phyloP scores from a whole-genome alignment of 139 green algal genomes.

The Haematococcus lacustris region DNA sequence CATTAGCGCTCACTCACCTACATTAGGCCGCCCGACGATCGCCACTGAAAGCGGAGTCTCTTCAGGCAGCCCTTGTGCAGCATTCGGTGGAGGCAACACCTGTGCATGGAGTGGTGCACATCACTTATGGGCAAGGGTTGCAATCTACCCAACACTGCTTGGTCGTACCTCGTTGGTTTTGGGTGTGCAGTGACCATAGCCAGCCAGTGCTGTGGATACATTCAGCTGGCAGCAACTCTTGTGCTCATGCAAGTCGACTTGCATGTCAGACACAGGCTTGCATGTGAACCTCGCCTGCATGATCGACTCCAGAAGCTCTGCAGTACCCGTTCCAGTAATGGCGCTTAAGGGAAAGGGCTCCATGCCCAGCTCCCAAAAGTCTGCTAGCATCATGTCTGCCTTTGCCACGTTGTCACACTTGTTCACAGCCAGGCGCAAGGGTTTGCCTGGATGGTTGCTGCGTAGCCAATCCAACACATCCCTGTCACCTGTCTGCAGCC shows the following conservation, averaged over 20 bases:
- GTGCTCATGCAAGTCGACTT: background rate
- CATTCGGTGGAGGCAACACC: constrained; percentile 31
- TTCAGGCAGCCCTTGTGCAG: constrained; percentile 23
- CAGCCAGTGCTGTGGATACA: background rate
- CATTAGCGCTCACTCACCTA: constrained; percentile 39
- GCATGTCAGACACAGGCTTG: background rate
- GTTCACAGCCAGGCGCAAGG: constrained; percentile 88
- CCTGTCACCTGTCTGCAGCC: constrained; percentile 66
- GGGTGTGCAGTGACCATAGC: background rate
- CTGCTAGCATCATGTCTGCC: constrained; percentile 64
- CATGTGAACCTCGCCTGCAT: constrained; percentile 7
- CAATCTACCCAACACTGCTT: background rate
- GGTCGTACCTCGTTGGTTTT: background rate
- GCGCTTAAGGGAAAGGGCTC: constrained; percentile 82
- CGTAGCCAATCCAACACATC: constrained; percentile 91
- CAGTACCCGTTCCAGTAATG: constrained; percentile 82
- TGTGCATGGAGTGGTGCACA: background rate
- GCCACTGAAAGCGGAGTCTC: constrained; percentile 67
- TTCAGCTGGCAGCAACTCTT: background rate
- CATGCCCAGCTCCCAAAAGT: constrained; percentile 87
- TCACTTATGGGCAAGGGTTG: background rate
- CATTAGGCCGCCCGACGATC: constrained; percentile 95
- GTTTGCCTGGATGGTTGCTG: constrained; percentile 64
- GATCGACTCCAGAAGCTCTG: constrained; percentile 82
- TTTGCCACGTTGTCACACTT: constrained; percentile 88